phyloP scores from a whole-genome alignment of 768 basidiomycete genomes.

The Gloeostereum incarnatum region DNA sequence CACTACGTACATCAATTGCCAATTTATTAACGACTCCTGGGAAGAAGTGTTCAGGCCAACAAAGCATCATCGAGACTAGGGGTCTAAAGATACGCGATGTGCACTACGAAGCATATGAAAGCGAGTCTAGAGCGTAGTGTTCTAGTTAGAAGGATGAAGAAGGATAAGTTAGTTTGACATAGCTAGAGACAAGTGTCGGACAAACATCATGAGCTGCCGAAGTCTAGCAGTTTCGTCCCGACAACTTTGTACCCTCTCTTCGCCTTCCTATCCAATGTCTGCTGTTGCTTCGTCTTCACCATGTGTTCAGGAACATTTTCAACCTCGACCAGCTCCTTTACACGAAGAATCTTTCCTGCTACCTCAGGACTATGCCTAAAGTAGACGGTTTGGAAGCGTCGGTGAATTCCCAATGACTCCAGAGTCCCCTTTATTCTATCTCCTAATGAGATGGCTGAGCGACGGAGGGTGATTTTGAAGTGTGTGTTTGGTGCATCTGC shows the following conservation, averaged over 20 bases:
- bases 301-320: constrained; percentile 66
- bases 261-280: constrained; percentile 57
- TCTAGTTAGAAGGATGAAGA: too few relatives aligned
- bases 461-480: constrained; percentile 82
- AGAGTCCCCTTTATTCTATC: constrained; percentile 64
- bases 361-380: constrained; percentile 62
- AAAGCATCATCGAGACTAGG: too few relatives aligned
- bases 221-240: too few relatives aligned
- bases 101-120: too few relatives aligned
- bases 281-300: constrained; percentile 64
- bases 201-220: too few relatives aligned
- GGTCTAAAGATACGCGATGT: too few relatives aligned
- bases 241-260: constrained; percentile 59
- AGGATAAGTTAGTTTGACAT: too few relatives aligned
- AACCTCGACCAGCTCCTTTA: constrained; percentile 89
- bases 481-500: constrained; percentile 43
- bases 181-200: too few relatives aligned
- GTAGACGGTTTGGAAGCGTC: constrained; percentile 80
- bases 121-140: too few relatives aligned
- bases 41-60: too few relatives aligned
- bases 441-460: constrained; percentile 81
- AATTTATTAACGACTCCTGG: too few relatives aligned
- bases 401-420: constrained; percentile 73
- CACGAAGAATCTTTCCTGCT: constrained; percentile 77
- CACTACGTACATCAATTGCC: too few relatives aligned